Evolutionary conservation across 108 stramenopile genomes (phyloP).

Genomic region (Fistulifera pelliculosa): DNA sequence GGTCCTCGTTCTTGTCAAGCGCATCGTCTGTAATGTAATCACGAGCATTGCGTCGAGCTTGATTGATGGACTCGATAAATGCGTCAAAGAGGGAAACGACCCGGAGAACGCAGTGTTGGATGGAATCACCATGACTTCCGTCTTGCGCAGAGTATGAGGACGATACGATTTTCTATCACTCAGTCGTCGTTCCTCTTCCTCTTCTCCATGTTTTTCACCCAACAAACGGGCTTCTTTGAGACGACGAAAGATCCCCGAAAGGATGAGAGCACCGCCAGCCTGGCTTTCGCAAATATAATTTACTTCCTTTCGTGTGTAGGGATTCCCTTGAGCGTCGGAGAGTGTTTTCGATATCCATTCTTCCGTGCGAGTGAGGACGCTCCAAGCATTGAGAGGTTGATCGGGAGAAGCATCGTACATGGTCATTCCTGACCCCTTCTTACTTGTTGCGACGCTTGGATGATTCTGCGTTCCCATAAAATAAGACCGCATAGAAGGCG

Average conservation of each 20-base stretch:
- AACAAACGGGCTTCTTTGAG: slow-evolving; percentile 65
- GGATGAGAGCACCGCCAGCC: slow-evolving; percentile 31
- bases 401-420: slow-evolving; percentile 3
- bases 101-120: slow-evolving; percentile 34
- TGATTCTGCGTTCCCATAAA: no score
- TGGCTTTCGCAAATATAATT: slow-evolving; percentile 64
- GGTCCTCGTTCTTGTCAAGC: slow-evolving; percentile 24
- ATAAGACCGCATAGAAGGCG: no score
- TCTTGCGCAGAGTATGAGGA: slow-evolving; percentile 50
- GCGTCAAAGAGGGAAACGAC: slow-evolving; percentile 40
- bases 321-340: slow-evolving; percentile 40
- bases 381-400: slow-evolving; percentile 39
- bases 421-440: background rate
- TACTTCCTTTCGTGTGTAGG: slow-evolving; percentile 70
- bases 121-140: slow-evolving; percentile 72
- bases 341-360: slow-evolving; percentile 64
- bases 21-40: slow-evolving; percentile 51
- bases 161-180: slow-evolving; percentile 9
- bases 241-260: slow-evolving; percentile 61
- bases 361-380: slow-evolving; percentile 63
- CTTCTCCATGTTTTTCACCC: slow-evolving; percentile 48
- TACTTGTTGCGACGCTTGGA: background rate
- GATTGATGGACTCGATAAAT: slow-evolving; percentile 51
- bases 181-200: slow-evolving; percentile 21
- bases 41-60: slow-evolving; percentile 52